Percentiles rank a stretch among this genome's conserved stretches.
Evolutionary conservation across 805 yeast genomes (phyloP).

Genomic region (Brettanomyces bruxellensis): DNA sequence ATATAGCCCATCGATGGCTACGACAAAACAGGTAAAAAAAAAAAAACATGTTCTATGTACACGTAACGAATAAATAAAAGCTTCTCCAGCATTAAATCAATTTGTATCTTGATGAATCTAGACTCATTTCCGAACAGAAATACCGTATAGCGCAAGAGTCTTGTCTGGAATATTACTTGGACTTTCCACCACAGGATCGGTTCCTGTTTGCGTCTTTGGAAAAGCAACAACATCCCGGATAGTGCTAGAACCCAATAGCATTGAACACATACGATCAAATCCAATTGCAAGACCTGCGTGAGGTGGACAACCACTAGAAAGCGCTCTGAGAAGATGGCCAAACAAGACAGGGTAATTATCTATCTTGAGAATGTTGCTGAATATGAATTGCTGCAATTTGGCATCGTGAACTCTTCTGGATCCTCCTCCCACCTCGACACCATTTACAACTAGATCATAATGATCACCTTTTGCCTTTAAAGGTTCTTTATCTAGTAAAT

Average conservation of each 20-base stretch:
- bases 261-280: slow-evolving; percentile 86
- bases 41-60: too few species aligned
- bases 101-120: too few species aligned
- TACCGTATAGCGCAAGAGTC: slow-evolving; percentile 47
- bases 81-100: too few species aligned
- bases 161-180: slow-evolving; percentile 57
- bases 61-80: too few species aligned
- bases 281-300: slow-evolving; percentile 98
- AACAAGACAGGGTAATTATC: slow-evolving; percentile 52
- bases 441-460: slow-evolving; percentile 88
- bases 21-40: too few species aligned
- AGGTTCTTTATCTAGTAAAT: slow-evolving; percentile 43
- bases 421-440: slow-evolving; percentile 96
- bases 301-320: slow-evolving; percentile 93
- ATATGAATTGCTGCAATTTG: slow-evolving; percentile 62
- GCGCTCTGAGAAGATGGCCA: slow-evolving; percentile 78
- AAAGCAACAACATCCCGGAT: slow-evolving; percentile 93
- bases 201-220: slow-evolving; percentile 86
- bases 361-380: slow-evolving; percentile 56
- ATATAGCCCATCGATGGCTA: too few species aligned
- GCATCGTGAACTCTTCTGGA: slow-evolving; percentile 91
- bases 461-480: slow-evolving; percentile 76
- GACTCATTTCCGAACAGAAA: slow-evolving; percentile 17
- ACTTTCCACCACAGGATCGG: slow-evolving; percentile 79
- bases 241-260: slow-evolving; percentile 67